phyloP scores from a whole-genome alignment of 805 yeast species.

The Hagleromyces aurorensis region DNA sequence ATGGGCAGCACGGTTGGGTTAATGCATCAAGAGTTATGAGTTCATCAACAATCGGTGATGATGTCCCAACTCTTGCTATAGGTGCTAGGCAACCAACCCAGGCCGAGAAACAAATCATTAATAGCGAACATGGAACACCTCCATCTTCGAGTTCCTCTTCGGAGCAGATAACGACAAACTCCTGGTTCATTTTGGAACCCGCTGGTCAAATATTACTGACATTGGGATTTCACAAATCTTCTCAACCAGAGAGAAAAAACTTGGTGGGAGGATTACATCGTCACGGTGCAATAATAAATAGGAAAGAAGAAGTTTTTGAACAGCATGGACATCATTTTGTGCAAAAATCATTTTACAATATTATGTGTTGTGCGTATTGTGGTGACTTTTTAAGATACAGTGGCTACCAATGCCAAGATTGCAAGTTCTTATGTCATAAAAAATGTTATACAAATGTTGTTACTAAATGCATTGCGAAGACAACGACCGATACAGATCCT shows the following conservation, averaged over 20 bases:
- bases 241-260: constrained; percentile 38
- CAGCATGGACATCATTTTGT: constrained; percentile 97
- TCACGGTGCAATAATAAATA: constrained; percentile 95
- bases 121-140: constrained; percentile 1
- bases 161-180: constrained; percentile 42
- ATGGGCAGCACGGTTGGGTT: constrained; percentile 78
- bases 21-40: constrained; percentile 53
- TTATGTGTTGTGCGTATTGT: constrained; percentile 96
- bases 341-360: constrained; percentile 88
- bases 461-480: constrained; percentile 74
- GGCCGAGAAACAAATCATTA: constrained; percentile 3
- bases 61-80: constrained; percentile 7
- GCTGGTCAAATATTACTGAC: constrained; percentile 81
- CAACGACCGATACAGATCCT: constrained; percentile 58
- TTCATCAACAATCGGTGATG: constrained; percentile 16
- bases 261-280: constrained; percentile 69
- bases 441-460: constrained; percentile 75
- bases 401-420: constrained; percentile 83
- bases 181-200: constrained; percentile 92
- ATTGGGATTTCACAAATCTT: constrained; percentile 70
- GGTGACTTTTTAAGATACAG: constrained; percentile 87
- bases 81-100: constrained; percentile 14
- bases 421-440: constrained; percentile 72
- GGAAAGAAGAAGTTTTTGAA: constrained; percentile 81
- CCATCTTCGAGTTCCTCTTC: constrained; percentile 1